Evolutionary conservation across 2,329 filamentous ascomycete genomes (phyloP), one percentile per base, ranked within the genome.

Genomic region (Calonectria honghensis): DNA sequence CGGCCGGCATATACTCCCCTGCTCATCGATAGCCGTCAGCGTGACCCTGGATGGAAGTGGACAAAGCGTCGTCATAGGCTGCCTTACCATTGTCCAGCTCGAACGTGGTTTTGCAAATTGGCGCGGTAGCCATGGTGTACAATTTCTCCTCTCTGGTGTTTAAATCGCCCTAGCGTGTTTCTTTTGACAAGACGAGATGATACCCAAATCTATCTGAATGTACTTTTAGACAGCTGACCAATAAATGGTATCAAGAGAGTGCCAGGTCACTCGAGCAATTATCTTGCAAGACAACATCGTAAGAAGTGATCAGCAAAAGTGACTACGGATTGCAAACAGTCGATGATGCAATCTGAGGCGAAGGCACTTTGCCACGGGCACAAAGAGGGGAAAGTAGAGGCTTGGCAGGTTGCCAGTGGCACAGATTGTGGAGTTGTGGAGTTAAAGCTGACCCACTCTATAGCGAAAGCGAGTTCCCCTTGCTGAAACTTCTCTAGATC

Each of bases 61-160:
- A 35, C 16, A 24, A 24, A 18, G 14, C 14, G 32, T 35, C 27
- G 29, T 32, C 39, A 48, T 32, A 41, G 18, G 35, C 11, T 32
- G 37, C 24, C 27, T 54, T 63, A 65, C 68, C 68, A 51, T 70
- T 70, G 57, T 65, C 65, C 45, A 70, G 68, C 18, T 70, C 65
- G 68, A 64, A 70, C 2, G 27, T 31, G 16, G 59, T 57, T 54
- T 61, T 65, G 48, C 45, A 65, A 27, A 70, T 39, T 2, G 32
- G n/a, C 13, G 35, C 20, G 20, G 57, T 59, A 35, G 57, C 31
- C 68, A 70, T 70, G 4, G 24, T 18, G 16, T 24, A 35, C 16
- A 27, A 10, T 20, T 48, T 51, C 39, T 27, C 7, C 18, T 9
- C n/a, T 35, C 14, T 27, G 39, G 45, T 32, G 3, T 20, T 35